Conservation (phyloP, 306 rosid species). For the Trifolium repens region DNA sequence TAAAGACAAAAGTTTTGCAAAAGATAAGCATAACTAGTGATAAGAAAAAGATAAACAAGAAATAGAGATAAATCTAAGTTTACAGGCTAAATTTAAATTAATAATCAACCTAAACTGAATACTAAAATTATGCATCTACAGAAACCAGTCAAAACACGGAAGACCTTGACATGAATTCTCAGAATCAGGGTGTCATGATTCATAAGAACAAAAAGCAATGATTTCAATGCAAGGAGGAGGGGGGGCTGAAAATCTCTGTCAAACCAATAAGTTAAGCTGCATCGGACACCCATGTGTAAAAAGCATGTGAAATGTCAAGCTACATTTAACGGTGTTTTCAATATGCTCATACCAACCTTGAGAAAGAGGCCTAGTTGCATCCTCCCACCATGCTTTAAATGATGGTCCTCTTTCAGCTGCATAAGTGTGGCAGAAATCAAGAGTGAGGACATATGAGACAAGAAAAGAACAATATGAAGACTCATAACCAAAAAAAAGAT, state of each 20-base stretch:
- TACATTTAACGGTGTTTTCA: slow-evolving; percentile 27
- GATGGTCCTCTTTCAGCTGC: slow-evolving; percentile 97
- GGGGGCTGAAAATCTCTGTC: slow-evolving; percentile 6
- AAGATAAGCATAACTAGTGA: too few relatives aligned
- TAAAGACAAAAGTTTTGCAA: too few relatives aligned
- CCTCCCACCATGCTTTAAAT: slow-evolving; percentile 97
- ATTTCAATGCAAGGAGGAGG: slow-evolving; percentile 13
- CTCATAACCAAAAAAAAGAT: slow-evolving; percentile 3
- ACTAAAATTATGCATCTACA: not conserved
- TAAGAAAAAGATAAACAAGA: too few relatives aligned
- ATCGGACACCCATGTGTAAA: slow-evolving; percentile 28
- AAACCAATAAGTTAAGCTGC: slow-evolving; percentile 32
- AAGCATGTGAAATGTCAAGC: slow-evolving; percentile 32
- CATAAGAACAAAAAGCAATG: not conserved
- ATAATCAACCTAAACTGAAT: not conserved
- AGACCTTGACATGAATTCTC: slow-evolving; percentile 21
- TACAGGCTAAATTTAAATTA: not conserved
- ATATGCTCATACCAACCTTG: slow-evolving; percentile 61
- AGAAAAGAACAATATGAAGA: slow-evolving; percentile 11
- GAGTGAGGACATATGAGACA: slow-evolving; percentile 33
- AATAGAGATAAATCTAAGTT: too few relatives aligned
- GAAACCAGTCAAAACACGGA: slow-evolving; percentile 16
- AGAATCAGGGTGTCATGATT: slow-evolving; percentile 3
- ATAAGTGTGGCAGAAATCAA: slow-evolving; percentile 40
- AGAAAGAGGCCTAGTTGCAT: slow-evolving; percentile 98